A percentile compares a stretch with the other conserved stretches of the same genome.
phyloP scores from a whole-genome alignment of 2,329 filamentous ascomycete genomes.

The Phaeosphaeriaceae sp. region DNA sequence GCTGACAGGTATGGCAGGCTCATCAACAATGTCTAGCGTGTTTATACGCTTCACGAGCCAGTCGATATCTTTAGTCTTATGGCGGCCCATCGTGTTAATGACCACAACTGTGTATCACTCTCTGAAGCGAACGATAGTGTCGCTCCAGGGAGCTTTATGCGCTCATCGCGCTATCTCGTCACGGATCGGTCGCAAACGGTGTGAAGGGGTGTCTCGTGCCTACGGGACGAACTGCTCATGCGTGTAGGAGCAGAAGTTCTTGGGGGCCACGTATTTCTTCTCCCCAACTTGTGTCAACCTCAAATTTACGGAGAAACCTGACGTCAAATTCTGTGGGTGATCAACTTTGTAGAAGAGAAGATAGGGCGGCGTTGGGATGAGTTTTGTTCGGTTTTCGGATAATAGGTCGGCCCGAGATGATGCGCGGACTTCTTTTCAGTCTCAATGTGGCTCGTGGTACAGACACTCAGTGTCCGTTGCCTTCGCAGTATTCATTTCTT shows the following conservation, averaged over 20 bases:
- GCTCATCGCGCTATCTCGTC: slow-evolving; percentile 47
- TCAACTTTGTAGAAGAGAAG: slow-evolving; percentile 44
- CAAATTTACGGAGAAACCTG: slow-evolving; percentile 59
- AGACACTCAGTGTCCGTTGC: too few relatives aligned
- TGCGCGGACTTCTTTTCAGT: too few relatives aligned
- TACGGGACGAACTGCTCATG: slow-evolving; percentile 47
- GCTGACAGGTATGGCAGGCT: slow-evolving; percentile 2
- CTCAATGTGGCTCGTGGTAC: too few relatives aligned
- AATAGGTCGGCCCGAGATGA: slow-evolving; percentile 6
- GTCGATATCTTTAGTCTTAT: slow-evolving; percentile 33
- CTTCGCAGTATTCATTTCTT: too few relatives aligned
- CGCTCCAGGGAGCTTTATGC: slow-evolving; percentile 50
- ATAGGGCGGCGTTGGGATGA: slow-evolving; percentile 19
- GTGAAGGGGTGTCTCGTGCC: slow-evolving; percentile 39
- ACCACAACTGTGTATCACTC: slow-evolving; percentile 9
- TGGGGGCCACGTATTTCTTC: slow-evolving; percentile 51
- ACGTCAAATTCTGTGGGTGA: slow-evolving; percentile 63
- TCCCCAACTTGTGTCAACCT: slow-evolving; percentile 64
- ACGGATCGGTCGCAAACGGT: slow-evolving; percentile 9
- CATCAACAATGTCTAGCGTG: slow-evolving; percentile 28
- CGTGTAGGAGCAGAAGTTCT: slow-evolving; percentile 40
- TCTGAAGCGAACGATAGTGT: slow-evolving; percentile 33
- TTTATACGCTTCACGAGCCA: slow-evolving; percentile 33
- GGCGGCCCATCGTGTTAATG: slow-evolving; percentile 21
- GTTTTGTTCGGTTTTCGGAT: slow-evolving; percentile 18